A percentile compares a stretch with the other conserved stretches of the same genome.
Conservation (phyloP, 306 rosid genomes). For the Sindora glabra region DNA sequence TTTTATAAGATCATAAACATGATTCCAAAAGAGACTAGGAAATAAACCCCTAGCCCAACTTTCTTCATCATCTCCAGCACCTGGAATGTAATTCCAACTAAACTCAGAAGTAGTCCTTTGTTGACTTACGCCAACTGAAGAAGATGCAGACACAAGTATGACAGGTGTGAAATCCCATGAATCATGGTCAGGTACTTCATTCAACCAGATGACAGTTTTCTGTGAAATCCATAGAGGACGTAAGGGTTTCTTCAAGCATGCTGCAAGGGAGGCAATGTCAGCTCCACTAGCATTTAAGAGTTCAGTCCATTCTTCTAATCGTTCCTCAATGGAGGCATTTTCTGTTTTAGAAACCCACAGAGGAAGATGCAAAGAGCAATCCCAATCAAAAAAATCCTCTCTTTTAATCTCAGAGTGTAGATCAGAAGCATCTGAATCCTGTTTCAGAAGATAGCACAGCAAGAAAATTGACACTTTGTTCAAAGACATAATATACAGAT, state of each 20-base stretch:
- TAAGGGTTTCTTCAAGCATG: conserved; percentile 62
- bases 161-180: conserved; percentile 95
- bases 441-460: conserved; percentile 5
- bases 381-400: conserved; percentile 48
- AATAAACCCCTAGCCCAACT: conserved; percentile 87
- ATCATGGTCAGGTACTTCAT: conserved; percentile 83
- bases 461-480: background rate
- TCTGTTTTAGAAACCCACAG: conserved; percentile 80
- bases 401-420: conserved; percentile 5
- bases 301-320: conserved; percentile 70
- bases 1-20: conserved; percentile 63
- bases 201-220: conserved; percentile 79
- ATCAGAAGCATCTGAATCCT: conserved; percentile 30
- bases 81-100: conserved; percentile 89
- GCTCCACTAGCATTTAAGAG: conserved; percentile 59
- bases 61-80: conserved; percentile 96
- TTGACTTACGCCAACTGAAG: conserved; percentile 36
- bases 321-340: conserved; percentile 58
- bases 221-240: conserved; percentile 96
- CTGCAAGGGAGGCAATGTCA: conserved; percentile 62
- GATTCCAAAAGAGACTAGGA: conserved; percentile 66
- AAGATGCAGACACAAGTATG: conserved; percentile 77
- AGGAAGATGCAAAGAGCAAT: conserved; percentile 86
- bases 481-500: background rate
- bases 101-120: conserved; percentile 59